These are phyloP conservation scores for Gaertneriomyces sp. DNA, from an alignment of 192 early-diverging fungal species.

Conservation along the genomic window DNA sequence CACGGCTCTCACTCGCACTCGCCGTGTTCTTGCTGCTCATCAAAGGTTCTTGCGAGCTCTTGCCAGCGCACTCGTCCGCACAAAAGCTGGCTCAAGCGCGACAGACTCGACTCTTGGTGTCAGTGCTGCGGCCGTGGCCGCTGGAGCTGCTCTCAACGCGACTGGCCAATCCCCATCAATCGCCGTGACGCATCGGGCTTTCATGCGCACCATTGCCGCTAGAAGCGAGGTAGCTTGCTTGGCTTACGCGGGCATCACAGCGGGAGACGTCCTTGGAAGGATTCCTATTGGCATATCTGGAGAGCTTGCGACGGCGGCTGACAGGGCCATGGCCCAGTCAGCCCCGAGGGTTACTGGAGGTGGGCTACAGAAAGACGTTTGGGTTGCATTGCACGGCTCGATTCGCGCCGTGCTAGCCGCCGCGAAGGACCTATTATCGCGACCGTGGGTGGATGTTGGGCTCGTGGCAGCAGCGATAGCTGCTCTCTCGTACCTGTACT, in stretches of 20 bases:
- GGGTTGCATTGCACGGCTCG: slow-evolving; percentile 5
- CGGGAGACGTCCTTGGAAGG: slow-evolving; percentile 1
- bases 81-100: not conserved
- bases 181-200: slow-evolving; percentile 13
- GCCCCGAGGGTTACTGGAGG: no score
- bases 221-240: slow-evolving; percentile 3
- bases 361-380: not conserved
- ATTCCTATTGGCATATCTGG: not conserved
- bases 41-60: slow-evolving; percentile 16
- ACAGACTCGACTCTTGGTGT: not conserved
- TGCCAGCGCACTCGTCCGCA: slow-evolving; percentile 13
- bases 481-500: slow-evolving; percentile 17
- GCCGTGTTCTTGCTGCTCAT: slow-evolving; percentile 9
- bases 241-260: not conserved
- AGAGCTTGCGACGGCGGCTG: not conserved
- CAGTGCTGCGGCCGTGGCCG: not conserved
- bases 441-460: slow-evolving; percentile 26
- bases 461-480: slow-evolving; percentile 8
- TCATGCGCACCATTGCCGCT: slow-evolving; percentile 13
- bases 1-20: slow-evolving; percentile 3
- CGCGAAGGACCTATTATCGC: slow-evolving; percentile 10
- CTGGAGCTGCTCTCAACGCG: not conserved
- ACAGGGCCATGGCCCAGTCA: not conserved
- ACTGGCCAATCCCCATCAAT: not conserved
- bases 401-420: slow-evolving; percentile 9